Evolutionary conservation across 106 monocot genomes (phyloP), one percentile per base, ranked within the genome.

Genomic region (Xerophyta viscosa): DNA sequence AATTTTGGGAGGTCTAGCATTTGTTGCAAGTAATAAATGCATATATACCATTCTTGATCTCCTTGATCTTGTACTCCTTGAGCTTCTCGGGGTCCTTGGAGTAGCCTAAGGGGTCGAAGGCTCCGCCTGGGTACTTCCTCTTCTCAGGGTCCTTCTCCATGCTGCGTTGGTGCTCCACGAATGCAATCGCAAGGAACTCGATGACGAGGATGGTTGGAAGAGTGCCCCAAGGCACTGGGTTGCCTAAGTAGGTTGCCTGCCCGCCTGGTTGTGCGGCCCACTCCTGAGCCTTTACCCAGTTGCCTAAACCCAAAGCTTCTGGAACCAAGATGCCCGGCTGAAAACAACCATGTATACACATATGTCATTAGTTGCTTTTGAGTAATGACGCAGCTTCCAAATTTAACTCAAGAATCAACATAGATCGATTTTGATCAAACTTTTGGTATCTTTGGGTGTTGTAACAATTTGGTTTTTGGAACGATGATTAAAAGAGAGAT

Each of bases 111-210:
- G 92, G 92, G 69, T 93, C 87, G 63, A 93, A 87, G 62, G 92
- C 87, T 1, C 92, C 87, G 7, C 92, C 87, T 7, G 92, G 92
- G 71, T 93, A 93, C 66, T 93, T 93, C 77, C 70, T 87, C 83
- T 93, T 93, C 74, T 93, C 92, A 1, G 83, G 65, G 62, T 93
- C 87, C 57, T 93, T 87, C 83, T 93, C 87, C 92, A 93, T 93
- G 87, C 77, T 93, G 29, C 83, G 77, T 27, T 87, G 92, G 74
- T 93, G 87, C 83, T 93, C 92, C 0, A 87, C 92, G 45, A 84
- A 87, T 24, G 92, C 83, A 27, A 93, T 81, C 57, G 92, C 60
- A 1, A 93, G 4, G 63, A 93, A 93, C 54, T 93, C 87, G 46
- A 93, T 77, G 28, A 66, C 66, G 4, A 93, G 83, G 65, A 88